Conservation (phyloP, 2,329 filamentous ascomycete species). For the Colletotrichum costaricense region DNA sequence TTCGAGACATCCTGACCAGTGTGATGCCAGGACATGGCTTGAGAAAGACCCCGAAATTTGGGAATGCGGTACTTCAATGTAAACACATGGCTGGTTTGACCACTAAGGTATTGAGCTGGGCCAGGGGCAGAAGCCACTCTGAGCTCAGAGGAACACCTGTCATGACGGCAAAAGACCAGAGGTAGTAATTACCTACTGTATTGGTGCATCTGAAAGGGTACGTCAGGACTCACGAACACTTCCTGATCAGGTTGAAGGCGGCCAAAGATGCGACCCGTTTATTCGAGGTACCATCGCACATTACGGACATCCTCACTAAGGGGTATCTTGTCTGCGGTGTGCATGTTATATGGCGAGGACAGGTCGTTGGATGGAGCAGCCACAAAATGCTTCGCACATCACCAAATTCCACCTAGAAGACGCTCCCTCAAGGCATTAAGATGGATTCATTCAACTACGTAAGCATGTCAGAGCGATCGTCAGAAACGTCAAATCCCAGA, state of each 20-base stretch:
- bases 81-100: neutral
- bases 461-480: conserved; percentile 38
- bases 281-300: neutral
- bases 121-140: neutral
- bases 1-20: neutral
- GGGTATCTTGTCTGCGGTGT: neutral
- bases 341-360: neutral
- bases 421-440: conserved; percentile 31
- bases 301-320: neutral
- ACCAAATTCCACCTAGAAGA: neutral
- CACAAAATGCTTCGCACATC: conserved; percentile 3
- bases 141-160: neutral
- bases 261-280: conserved; percentile 14
- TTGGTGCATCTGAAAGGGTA: neutral
- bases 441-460: conserved; percentile 40
- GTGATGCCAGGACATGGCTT: neutral
- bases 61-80: neutral
- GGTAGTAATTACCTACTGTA: too few species aligned
- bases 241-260: neutral
- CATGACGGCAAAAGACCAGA: neutral
- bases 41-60: neutral
- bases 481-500: conserved; percentile 36
- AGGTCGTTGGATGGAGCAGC: neutral
- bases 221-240: conserved; percentile 8
- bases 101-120: neutral